Evolutionary conservation across 176 grass and related monocot species (phyloP).

Genomic region (Stipa capillata): DNA sequence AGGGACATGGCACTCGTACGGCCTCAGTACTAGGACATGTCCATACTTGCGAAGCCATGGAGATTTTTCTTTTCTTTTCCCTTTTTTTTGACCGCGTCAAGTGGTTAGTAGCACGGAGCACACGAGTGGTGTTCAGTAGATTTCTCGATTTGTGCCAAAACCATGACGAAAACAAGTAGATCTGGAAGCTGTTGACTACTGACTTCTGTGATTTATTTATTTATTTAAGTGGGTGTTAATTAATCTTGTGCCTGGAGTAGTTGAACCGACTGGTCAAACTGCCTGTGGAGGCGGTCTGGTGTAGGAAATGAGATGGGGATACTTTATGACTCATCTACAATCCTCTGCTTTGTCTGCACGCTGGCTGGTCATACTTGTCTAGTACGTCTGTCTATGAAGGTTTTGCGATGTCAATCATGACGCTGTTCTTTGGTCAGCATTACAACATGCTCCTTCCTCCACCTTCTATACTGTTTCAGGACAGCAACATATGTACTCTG

Average conservation of each 20-base stretch:
- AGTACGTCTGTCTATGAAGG: not conserved
- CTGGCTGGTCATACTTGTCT: not conserved
- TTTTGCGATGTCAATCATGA: slow-evolving; percentile 13
- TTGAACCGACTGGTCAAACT: slow-evolving; percentile 32
- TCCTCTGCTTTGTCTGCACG: not conserved
- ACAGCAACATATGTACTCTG: not conserved
- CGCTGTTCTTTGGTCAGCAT: slow-evolving; percentile 26
- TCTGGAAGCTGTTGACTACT: slow-evolving; percentile 24
- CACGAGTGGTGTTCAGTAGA: too few relatives aligned
- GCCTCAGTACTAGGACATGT: not conserved
- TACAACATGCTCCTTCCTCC: not conserved
- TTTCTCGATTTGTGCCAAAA: not conserved
- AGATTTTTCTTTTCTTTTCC: not conserved
- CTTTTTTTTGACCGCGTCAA: not conserved
- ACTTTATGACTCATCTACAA: slow-evolving; percentile 25
- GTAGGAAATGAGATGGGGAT: not conserved
- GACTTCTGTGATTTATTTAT: not conserved
- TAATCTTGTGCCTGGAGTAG: not conserved
- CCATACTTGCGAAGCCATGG: not conserved
- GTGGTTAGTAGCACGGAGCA: not conserved
- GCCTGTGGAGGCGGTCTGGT: slow-evolving; percentile 7
- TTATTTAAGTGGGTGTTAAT: not conserved
- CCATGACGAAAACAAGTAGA: not conserved
- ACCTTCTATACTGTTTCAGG: not conserved
- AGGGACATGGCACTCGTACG: not conserved